phyloP scores from a whole-genome alignment of 352 stramenopile genomes.

The Globisporangium acanthophoron region DNA sequence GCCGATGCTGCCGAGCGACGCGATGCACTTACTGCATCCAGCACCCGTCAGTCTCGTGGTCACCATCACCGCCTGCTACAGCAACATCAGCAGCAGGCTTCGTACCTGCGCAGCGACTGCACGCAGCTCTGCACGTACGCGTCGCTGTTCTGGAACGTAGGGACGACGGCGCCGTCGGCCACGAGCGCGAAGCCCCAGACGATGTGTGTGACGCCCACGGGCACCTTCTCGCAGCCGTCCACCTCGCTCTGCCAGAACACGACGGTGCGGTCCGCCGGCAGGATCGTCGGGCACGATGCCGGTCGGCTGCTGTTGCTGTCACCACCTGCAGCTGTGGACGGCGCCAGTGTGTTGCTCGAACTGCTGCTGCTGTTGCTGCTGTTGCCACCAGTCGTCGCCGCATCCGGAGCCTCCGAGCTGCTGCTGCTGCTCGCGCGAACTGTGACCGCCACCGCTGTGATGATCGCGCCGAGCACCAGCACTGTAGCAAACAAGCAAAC shows the following conservation, averaged over 20 bases:
- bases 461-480: conserved; percentile 26
- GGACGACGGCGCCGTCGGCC: conserved; percentile 34
- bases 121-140: conserved; percentile 52
- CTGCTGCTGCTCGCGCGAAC: conserved; percentile 20
- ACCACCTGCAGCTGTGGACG: neutral
- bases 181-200: conserved; percentile 75
- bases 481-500: conserved; percentile 11
- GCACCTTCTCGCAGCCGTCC: conserved; percentile 59
- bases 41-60: neutral
- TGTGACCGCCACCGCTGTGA: conserved; percentile 33
- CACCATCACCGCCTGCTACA: neutral
- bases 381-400: neutral
- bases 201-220: conserved; percentile 65
- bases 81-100: neutral
- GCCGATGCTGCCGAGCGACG: conserved; percentile 52
- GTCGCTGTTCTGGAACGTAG: conserved; percentile 59
- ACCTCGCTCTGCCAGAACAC: conserved; percentile 82
- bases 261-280: conserved; percentile 49
- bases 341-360: neutral
- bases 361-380: conserved; percentile 9
- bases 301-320: conserved; percentile 6
- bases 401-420: neutral
- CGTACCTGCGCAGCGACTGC: conserved; percentile 33
- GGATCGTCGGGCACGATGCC: conserved; percentile 22
- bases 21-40: conserved; percentile 44